phyloP scores from a whole-genome alignment of 2,329 filamentous ascomycete species.

The Monilinia polystroma region DNA sequence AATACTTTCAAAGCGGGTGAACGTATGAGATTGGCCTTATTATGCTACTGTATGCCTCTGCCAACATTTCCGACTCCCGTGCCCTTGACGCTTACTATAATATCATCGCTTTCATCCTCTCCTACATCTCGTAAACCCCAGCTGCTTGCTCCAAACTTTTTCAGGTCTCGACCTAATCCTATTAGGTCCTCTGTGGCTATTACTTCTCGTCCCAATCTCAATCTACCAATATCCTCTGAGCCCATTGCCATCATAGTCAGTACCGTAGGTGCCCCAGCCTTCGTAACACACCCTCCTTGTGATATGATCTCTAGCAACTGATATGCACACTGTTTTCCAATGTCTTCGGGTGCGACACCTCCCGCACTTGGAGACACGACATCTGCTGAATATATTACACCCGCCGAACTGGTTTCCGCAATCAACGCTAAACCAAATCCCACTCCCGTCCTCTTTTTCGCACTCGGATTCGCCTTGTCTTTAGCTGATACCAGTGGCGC shows the following conservation, averaged over 20 bases:
- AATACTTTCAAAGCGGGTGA: background rate
- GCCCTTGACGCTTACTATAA: slow-evolving; percentile 89
- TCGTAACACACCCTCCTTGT: slow-evolving; percentile 77
- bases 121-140: slow-evolving; percentile 84
- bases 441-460: slow-evolving; percentile 71
- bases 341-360: slow-evolving; percentile 82
- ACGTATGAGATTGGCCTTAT: slow-evolving; percentile 19
- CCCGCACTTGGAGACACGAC: slow-evolving; percentile 72
- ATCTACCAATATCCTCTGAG: slow-evolving; percentile 86
- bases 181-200: slow-evolving; percentile 79
- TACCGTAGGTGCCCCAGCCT: slow-evolving; percentile 69
- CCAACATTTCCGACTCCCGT: slow-evolving; percentile 93
- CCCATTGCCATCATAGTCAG: slow-evolving; percentile 97
- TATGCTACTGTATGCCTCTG: slow-evolving; percentile 69
- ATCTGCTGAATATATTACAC: slow-evolving; percentile 86
- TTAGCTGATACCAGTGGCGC: slow-evolving; percentile 56
- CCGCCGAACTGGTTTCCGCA: slow-evolving; percentile 80
- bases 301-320: slow-evolving; percentile 82
- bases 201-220: slow-evolving; percentile 78
- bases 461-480: slow-evolving; percentile 55
- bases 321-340: slow-evolving; percentile 83
- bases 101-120: slow-evolving; percentile 61
- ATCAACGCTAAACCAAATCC: slow-evolving; percentile 90
- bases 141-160: slow-evolving; percentile 82
- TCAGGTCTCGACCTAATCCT: slow-evolving; percentile 77